phyloP scores from a whole-genome alignment of 176 grass and related monocot genomes.

The Pontederia paniculata region DNA sequence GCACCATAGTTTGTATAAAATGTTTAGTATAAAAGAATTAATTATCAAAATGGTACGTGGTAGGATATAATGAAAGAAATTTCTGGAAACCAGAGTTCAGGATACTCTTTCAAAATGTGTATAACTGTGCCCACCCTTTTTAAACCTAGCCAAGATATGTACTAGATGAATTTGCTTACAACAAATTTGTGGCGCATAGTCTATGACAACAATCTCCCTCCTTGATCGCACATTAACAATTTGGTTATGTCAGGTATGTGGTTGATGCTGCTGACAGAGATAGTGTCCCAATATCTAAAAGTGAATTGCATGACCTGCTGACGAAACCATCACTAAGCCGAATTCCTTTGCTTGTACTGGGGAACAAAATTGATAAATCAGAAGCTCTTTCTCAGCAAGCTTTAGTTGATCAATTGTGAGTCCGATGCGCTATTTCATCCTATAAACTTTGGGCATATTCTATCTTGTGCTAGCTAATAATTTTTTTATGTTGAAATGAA shows the following conservation, averaged over 20 bases:
- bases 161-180: no score
- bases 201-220: no score
- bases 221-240: background rate
- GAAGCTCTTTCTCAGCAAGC: conserved; percentile 80
- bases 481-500: conserved; percentile 6
- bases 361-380: conserved; percentile 94
- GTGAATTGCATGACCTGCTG: conserved; percentile 78
- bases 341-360: conserved; percentile 82
- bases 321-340: conserved; percentile 71
- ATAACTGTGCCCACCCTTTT: no score
- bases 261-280: conserved; percentile 86
- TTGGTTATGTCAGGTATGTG: conserved; percentile 43
- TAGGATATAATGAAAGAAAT: no score
- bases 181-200: no score
- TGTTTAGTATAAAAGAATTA: no score
- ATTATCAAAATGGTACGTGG: no score
- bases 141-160: no score
- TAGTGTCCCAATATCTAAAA: conserved; percentile 73
- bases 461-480: background rate
- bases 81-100: no score
- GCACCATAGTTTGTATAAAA: no score
- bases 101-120: no score
- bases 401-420: conserved; percentile 89
- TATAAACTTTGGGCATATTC: background rate
- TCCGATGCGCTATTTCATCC: background rate